These are phyloP conservation scores for Plectosphaerella sp. DNA, from an alignment of 2,329 filamentous ascomycete genomes.

Conservation along the genomic window DNA sequence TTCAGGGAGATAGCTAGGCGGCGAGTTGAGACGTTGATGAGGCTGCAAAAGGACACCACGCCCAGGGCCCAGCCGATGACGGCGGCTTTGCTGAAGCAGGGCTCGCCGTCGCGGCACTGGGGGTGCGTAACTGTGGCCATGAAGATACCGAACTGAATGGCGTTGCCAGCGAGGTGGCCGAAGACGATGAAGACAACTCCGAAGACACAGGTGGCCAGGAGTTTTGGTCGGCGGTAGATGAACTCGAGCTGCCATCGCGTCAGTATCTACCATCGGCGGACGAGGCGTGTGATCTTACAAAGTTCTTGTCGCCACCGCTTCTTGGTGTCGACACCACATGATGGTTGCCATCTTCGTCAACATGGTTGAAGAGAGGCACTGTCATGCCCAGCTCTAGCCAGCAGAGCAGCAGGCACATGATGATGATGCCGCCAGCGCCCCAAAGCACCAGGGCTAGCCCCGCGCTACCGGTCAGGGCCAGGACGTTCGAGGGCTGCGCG, in stretches of 20 bases:
- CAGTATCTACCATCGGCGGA: neutral
- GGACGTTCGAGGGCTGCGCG: conserved; percentile 10
- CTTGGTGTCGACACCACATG: conserved; percentile 20
- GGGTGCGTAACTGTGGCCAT: conserved; percentile 21
- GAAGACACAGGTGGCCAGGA: conserved; percentile 31
- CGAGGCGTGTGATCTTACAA: conserved; percentile 14
- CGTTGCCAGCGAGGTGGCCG: conserved; percentile 34
- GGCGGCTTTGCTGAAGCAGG: conserved; percentile 11
- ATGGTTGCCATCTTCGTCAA: neutral
- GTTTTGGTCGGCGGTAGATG: conserved; percentile 21
- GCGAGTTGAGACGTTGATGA: conserved; percentile 36
- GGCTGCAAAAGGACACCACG: conserved; percentile 27
- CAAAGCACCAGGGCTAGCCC: conserved; percentile 20
- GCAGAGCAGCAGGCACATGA: conserved; percentile 13
- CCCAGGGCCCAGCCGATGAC: conserved; percentile 35
- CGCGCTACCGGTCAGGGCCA: conserved; percentile 5
- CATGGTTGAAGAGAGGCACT: conserved; percentile 21
- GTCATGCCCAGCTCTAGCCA: conserved; percentile 29
- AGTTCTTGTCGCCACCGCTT: conserved; percentile 36
- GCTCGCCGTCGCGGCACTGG: conserved; percentile 16
- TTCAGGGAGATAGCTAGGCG: conserved; percentile 32
- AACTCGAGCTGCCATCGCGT: conserved; percentile 25
- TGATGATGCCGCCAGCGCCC: conserved; percentile 18
- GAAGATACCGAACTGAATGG: conserved; percentile 31
- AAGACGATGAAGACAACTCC: conserved; percentile 29